Evolutionary conservation across 2,329 filamentous ascomycete species (phyloP).

Genomic region (Cladophialophora yegresii): DNA sequence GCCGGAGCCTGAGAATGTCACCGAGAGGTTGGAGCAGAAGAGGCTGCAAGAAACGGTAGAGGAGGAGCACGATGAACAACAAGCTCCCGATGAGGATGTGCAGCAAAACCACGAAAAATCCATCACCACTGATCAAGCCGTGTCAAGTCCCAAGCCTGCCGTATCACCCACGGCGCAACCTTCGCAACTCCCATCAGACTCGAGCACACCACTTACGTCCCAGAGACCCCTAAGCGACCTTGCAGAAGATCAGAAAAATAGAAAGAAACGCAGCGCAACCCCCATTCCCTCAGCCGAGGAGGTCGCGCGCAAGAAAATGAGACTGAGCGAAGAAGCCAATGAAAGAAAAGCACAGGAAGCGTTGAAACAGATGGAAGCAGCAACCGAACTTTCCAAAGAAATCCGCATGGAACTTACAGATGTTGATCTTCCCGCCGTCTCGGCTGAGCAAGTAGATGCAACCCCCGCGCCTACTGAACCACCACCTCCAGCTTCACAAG

Average conservation of each 20-base stretch:
- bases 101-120: background rate
- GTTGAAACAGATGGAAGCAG: conserved; percentile 28
- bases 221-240: conserved; percentile 38
- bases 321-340: conserved; percentile 42
- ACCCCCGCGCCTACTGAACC: conserved; percentile 39
- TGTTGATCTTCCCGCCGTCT: background rate
- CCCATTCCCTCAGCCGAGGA: conserved; percentile 60
- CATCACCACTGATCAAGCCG: background rate
- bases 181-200: conserved; percentile 6
- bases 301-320: conserved; percentile 58
- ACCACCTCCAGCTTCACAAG: background rate
- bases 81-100: background rate
- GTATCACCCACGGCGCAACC: background rate
- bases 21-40: conserved; percentile 2
- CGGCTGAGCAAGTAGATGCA: conserved; percentile 37
- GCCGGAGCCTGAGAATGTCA: background rate
- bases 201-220: conserved; percentile 18
- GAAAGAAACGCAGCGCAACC: conserved; percentile 67
- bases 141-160: background rate
- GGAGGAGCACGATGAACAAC: conserved; percentile 1
- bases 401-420: conserved; percentile 18
- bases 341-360: conserved; percentile 33
- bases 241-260: conserved; percentile 61
- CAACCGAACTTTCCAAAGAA: conserved; percentile 33
- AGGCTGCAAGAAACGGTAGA: conserved; percentile 7